Evolutionary conservation across 202 grass and related monocot species (phyloP), one percentile per base, ranked within the genome.

Genomic region (Panicum virgatum): DNA sequence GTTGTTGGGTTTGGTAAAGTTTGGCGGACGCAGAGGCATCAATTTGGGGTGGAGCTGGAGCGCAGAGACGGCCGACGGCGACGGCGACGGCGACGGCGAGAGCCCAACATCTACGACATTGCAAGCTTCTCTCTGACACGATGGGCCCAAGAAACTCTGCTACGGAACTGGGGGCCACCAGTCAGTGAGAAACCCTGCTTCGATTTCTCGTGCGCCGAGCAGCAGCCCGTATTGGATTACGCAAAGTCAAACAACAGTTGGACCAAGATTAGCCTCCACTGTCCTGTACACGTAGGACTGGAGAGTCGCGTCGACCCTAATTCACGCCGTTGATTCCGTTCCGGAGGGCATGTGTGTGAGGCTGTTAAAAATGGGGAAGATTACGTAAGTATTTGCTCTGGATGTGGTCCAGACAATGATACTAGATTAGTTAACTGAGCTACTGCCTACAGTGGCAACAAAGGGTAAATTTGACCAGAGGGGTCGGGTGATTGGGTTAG

Each of bases 1-100:
- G 68, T 74, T 86, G 68, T 74, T 86, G 83, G 83, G 79, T 83
- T 90, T 79, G 88, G 88, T 86, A 48, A 53, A n/a, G 73, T 86
- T 86, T 16, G 87, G 83, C 83, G 12, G 52, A 15, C 46, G 19
- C 11, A 50, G 48, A 0, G 16, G 53, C 34, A 26, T 66, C 74
- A 18, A 66, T 23, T 66, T 34, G 79, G 4, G 66, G 73, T 78
- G 83, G 79, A 78, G 66, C 72, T 73, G 72, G 83, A 72, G 39
- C 15, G 77, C 70, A 25, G 11, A 9, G 36, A n/a, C 3, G 8
- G 64, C 50, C 64, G 48, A 27, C 63, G 36, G 9, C 75, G 61
- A 64, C 61, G 18, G 29, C 70, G 46, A 64, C 63, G 3, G 37
- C 51, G 27, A 76, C 69, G 15, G 62, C 43, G 36, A n/a, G n/a